Base-by-base conservation (phyloP, 768 basidiomycete genomes). In the button mushroom (Agaricus bisporus) region DNA sequence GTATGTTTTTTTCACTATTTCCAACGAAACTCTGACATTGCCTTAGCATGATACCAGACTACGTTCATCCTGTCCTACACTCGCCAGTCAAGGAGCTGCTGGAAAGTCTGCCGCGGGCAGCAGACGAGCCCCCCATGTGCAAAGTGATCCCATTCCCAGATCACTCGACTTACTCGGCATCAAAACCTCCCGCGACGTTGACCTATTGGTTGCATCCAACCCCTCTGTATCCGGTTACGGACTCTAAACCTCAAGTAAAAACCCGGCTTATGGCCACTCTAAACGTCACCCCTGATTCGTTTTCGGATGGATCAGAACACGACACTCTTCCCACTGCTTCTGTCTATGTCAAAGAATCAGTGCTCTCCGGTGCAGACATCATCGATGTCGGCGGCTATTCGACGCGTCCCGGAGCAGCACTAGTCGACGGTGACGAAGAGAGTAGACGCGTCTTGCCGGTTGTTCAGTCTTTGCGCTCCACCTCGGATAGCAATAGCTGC, bases 361-460 rank as follows among this genome's bases (percentile, higher is more conserved):
- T 83, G 2, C 56, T 66, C 0, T 72, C 72, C 0, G 86, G 87
- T 1, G 86, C 88, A 0, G 76, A 82, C 53, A 88, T 99, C 53
- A 70, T 98, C 55, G 97, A 99, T 66, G 76, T 98, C 17, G 95
- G 97, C 0, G 97, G 97, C 0, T 91, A 92, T 68, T 95, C 92
- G 0, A 99, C 95, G 0, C 80, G 93, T 10, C 97, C 95, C 0
- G 79, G 83, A 1, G 87, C 94, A 0, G 75, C 70, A 0, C 80
- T 79, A 48, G 82, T 95, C 38, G 73, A 77, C 0, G 58, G 73
- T 0, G 76, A 83, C 52, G 90, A 94, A 49, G 95, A 99, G 64
- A 72, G 77, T 9, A 46, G 67, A 0, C 76, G 95, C 1, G 87
- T 95, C 12, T 73, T 86, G 0, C 91, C 92, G 1, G 70, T 88